These are phyloP conservation scores for Bipolaris gigantea DNA, from an alignment of 2,329 filamentous ascomycete species.

Conservation along the genomic window DNA sequence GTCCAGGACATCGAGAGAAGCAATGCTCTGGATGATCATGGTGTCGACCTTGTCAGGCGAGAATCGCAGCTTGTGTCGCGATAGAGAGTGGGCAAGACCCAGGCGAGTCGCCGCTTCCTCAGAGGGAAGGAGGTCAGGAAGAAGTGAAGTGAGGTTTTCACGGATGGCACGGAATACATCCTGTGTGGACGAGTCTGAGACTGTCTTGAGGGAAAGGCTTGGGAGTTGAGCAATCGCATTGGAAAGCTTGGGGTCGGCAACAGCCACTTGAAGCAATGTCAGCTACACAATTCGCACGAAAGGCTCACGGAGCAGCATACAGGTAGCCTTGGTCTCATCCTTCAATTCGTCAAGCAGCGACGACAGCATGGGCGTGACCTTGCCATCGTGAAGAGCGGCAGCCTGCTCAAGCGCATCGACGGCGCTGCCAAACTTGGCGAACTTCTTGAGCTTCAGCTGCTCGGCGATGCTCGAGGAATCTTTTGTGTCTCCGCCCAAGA, in stretches of 20 bases:
- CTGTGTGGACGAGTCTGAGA: constrained; percentile 78
- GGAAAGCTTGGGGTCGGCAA: constrained; percentile 89
- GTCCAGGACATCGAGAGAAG: constrained; percentile 88
- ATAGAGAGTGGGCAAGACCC: constrained; percentile 94
- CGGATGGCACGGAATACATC: constrained; percentile 95
- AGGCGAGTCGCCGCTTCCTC: constrained; percentile 94
- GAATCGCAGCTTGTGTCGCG: constrained; percentile 94
- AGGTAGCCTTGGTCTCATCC: constrained; percentile 94
- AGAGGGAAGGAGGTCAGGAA: constrained; percentile 81
- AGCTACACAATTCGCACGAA: constrained; percentile 11
- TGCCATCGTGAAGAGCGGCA: constrained; percentile 75
- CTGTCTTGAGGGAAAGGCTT: constrained; percentile 78
- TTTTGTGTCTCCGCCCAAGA: constrained; percentile 75
- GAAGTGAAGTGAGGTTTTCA: constrained; percentile 84
- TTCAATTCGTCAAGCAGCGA: constrained; percentile 86
- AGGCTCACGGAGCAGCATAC: constrained; percentile 14
- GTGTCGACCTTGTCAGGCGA: constrained; percentile 98
- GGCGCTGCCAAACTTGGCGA: constrained; percentile 94
- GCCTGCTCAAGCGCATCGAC: constrained; percentile 89
- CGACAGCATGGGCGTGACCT: constrained; percentile 85
- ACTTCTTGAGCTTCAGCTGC: constrained; percentile 94
- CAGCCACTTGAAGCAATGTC: constrained; percentile 60
- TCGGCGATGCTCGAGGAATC: constrained; percentile 83
- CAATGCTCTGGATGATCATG: constrained; percentile 97
- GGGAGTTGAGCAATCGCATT: constrained; percentile 92